Percentiles rank a stretch among this genome's conserved stretches.
Conservation (phyloP, 495 filamentous ascomycete species). For the Pyrenula massariospora region DNA sequence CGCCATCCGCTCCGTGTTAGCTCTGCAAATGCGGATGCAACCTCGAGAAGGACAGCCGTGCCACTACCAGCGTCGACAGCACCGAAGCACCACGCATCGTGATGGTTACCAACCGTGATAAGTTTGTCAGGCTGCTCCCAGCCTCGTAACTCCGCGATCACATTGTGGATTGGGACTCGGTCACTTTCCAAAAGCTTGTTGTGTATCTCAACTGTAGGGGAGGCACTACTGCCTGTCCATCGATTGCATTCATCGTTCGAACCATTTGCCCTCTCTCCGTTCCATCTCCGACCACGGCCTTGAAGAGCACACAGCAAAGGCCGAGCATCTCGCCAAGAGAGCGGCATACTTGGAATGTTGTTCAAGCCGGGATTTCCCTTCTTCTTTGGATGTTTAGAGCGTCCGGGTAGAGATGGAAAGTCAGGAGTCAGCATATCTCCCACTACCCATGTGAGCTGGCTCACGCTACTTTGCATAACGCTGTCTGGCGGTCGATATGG, state of each 20-base stretch:
- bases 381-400: constrained; percentile 48
- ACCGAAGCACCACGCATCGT: constrained; percentile 88
- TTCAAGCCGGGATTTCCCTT: constrained; percentile 62
- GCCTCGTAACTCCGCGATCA: constrained; percentile 69
- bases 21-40: constrained; percentile 71
- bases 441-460: constrained; percentile 68
- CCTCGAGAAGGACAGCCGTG: constrained; percentile 82
- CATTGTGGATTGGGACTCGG: constrained; percentile 79
- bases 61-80: constrained; percentile 77
- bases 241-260: constrained; percentile 54
- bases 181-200: constrained; percentile 81
- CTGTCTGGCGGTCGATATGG: constrained; percentile 67
- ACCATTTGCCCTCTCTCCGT: constrained; percentile 64
- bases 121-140: constrained; percentile 72
- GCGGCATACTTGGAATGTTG: constrained; percentile 77
- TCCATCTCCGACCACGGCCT: constrained; percentile 59
- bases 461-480: constrained; percentile 74
- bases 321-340: constrained; percentile 82
- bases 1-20: constrained; percentile 67
- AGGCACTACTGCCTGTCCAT: constrained; percentile 69
- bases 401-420: constrained; percentile 60
- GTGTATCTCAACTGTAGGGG: constrained; percentile 66
- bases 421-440: constrained; percentile 89
- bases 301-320: constrained; percentile 64
- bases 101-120: constrained; percentile 86